Evolutionary conservation across 805 yeast species (phyloP), one percentile per base, ranked within the genome.

Genomic region (Diddensiella caesifluorescens): DNA sequence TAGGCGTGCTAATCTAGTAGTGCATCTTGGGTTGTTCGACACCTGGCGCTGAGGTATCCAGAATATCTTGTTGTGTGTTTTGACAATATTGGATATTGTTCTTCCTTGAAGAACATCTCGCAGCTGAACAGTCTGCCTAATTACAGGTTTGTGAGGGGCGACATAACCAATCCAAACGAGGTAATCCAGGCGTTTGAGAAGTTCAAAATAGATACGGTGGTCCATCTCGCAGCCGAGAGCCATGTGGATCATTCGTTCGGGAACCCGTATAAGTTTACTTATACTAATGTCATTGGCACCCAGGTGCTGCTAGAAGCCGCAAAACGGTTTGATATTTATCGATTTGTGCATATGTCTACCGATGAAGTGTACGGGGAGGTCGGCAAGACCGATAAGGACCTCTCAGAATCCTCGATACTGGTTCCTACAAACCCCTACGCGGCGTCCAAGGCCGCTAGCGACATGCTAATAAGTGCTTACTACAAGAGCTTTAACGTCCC

Each of bases 311-410:
- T 75, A 4, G 79, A 75, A 50, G 59, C 62, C 19, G 53, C 61
- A 15, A 56, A 72, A 22, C 39, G 45, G 29, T 39, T 37, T 29
- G 35, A 36, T 10, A 40, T 62, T 6, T 45, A 37, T 13, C 40
- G 52, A 10, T 61, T 73, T 30, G 37, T 74, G 4, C 79, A 75
- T 50, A 61, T 75, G 34, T 75, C 80, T 6, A 76, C 81, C 0
- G 81, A 75, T 52, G 81, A 75, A 48, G 80, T 76, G 0, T 75
- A 75, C 47, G 81, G 81, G 1, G 78, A 74, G 45, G 51, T 52
- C 7, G 62, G 57, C 26, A 35, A 34, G 1, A 50, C 42, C 4
- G 47, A 43, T 5, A 62, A 58, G 1, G 57, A 57, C 30, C 45
- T 54, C 23, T 29, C 41, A 1, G 80, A 74, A 50, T 25, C 51